Conservation (phyloP, 768 basidiomycete species). For the Leucocoprinus birnbaumii region DNA sequence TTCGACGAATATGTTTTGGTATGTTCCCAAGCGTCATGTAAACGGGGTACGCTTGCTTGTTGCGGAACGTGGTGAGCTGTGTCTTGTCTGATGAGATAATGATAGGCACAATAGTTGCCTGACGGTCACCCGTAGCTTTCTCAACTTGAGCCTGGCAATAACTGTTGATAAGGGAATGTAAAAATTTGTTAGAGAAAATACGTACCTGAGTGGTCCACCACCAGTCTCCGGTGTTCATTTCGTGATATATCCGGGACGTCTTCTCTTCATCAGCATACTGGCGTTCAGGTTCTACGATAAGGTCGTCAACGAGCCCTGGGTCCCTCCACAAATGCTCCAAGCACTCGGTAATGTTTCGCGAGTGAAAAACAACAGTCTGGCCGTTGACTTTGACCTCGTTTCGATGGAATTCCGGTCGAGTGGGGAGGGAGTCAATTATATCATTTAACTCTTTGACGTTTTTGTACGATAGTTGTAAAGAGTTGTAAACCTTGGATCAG, state of each 20-base stretch:
- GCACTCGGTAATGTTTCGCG: neutral
- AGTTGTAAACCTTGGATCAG: too few relatives aligned
- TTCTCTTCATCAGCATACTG: conserved; percentile 30
- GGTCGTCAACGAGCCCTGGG: neutral
- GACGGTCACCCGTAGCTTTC: conserved; percentile 19
- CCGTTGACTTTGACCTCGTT: too few relatives aligned
- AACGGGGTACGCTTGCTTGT: conserved; percentile 42
- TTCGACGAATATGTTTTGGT: conserved; percentile 32
- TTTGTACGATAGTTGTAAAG: too few relatives aligned
- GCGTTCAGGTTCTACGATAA: conserved; percentile 20
- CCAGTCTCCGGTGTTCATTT: conserved; percentile 48
- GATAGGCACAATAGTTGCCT: conserved; percentile 32
- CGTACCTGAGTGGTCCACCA: conserved; percentile 49
- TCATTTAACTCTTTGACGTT: too few relatives aligned
- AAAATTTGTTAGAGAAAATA: neutral
- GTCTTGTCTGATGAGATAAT: conserved; percentile 48
- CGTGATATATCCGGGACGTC: conserved; percentile 28
- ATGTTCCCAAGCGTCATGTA: conserved; percentile 49
- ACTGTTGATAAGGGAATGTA: neutral
- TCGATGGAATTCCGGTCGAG: too few relatives aligned
- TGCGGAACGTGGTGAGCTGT: conserved; percentile 33
- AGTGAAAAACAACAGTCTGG: too few relatives aligned
- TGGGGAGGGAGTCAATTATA: too few relatives aligned
- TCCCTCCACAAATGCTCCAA: neutral
- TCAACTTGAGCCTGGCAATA: conserved; percentile 1